Evolutionary conservation across 768 basidiomycete species (phyloP).

Genomic region (Russula emetica): DNA sequence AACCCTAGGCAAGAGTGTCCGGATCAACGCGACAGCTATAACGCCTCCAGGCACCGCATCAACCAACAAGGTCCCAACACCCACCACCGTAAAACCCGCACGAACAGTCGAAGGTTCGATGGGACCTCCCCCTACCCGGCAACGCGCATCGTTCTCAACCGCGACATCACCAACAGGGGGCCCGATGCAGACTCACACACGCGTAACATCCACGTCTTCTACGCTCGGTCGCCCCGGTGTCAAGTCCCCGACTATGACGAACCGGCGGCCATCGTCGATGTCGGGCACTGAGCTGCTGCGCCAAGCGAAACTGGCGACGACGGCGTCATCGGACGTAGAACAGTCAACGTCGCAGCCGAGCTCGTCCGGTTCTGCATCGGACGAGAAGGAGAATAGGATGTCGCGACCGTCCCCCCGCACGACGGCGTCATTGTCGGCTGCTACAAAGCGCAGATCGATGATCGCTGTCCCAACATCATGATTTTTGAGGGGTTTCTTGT

Average conservation of each 20-base stretch:
- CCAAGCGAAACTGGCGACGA: slow-evolving; percentile 12
- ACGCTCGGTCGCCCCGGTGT: slow-evolving; percentile 16
- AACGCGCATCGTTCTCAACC: slow-evolving; percentile 21
- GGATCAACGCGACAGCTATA: slow-evolving; percentile 17
- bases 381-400: slow-evolving; percentile 23
- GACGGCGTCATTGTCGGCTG: slow-evolving; percentile 9
- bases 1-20: slow-evolving; percentile 27
- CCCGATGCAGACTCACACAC: slow-evolving; percentile 3
- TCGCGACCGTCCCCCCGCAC: slow-evolving; percentile 6
- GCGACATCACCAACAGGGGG: slow-evolving; percentile 15
- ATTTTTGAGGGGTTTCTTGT: slow-evolving; percentile 1
- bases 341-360: slow-evolving; percentile 11
- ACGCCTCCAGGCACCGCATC: slow-evolving; percentile 15
- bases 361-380: slow-evolving; percentile 12
- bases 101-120: slow-evolving; percentile 20
- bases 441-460: slow-evolving; percentile 23
- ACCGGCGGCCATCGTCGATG: slow-evolving; percentile 22
- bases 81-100: slow-evolving; percentile 18
- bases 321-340: slow-evolving; percentile 13
- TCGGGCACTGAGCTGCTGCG: slow-evolving; percentile 24
- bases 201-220: slow-evolving; percentile 18
- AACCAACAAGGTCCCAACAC: slow-evolving; percentile 15
- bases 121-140: slow-evolving; percentile 19
- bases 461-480: slow-evolving; percentile 13
- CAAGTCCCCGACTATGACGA: slow-evolving; percentile 14